Base-by-base conservation (phyloP, 176 grass and related monocot genomes). In the Aegilops speltoides region DNA sequence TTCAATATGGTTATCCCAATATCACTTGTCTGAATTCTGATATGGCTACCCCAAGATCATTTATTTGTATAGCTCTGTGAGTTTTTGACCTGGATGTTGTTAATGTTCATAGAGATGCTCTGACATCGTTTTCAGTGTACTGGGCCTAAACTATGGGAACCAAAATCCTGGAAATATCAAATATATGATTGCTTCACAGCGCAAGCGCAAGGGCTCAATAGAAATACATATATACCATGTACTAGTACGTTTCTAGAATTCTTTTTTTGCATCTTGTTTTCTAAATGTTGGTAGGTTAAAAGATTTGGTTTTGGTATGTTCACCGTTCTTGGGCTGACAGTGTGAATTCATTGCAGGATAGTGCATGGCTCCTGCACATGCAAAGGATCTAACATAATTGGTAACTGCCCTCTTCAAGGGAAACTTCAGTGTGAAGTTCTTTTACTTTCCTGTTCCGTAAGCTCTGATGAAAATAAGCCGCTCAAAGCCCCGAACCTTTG, bases 121-220 rank as follows among this genome's bases (percentile, higher is more conserved):
- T 82, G 15, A 84, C 36, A 31, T 8, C 4, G 0, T n/a, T 63
- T 75, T 45, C 56, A 0, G 62, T 84, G 8, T 84, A 2, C 36
- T 46, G 56, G 82, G 6, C 69, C 70, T 46, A 63, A 75, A 75
- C 69, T 84, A 46, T 22, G 19, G 36, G 16, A 84, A 0, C 38
- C 82, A 33, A 84, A 32, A 84, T 64, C 82, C 22, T 84, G 26
- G 82, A 84, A 76, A 84, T 84, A 84, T 84, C 71, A 84, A 76
- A 84, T 84, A 84, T 84, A 71, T 7, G 45, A 76, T 84, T 48
- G 16, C 16, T 19, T 54, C 50, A 19, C 45, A 48, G 13, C 13
- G 13, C 45, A 48, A 48, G 45, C 16, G 5, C 16, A 19, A 54
- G 50, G 4, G 4, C 50, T 54, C 16, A 40, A 8, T 24, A 13